These are phyloP conservation scores for Clarireedia monteithiana DNA, from an alignment of 2,329 filamentous ascomycete species.

Conservation along the genomic window DNA sequence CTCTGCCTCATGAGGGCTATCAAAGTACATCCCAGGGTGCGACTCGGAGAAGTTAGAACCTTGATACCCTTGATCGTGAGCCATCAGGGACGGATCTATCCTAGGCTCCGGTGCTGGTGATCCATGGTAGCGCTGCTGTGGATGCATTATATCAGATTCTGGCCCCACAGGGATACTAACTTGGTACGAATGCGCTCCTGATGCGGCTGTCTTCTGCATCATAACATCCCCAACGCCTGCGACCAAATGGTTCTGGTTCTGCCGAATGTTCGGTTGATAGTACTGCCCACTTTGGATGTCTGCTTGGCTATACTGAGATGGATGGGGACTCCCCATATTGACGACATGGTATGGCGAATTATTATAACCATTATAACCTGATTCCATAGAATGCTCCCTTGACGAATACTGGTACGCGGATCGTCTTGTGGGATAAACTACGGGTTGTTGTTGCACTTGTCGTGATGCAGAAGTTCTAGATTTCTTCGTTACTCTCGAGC, in stretches of 20 bases:
- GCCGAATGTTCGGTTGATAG: conserved; percentile 34
- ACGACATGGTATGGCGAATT: conserved; percentile 43
- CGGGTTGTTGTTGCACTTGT: conserved; percentile 16
- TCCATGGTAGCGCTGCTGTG: conserved; percentile 2
- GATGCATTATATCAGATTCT: conserved; percentile 25
- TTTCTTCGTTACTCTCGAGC: conserved; percentile 17
- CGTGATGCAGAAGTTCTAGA: conserved; percentile 5
- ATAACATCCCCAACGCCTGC: conserved; percentile 34
- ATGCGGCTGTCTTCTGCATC: conserved; percentile 33
- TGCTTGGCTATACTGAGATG: conserved; percentile 36
- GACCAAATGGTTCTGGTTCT: conserved; percentile 18
- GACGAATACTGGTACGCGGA: conserved; percentile 27
- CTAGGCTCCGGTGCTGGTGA: conserved; percentile 14
- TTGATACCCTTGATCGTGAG: conserved; percentile 16
- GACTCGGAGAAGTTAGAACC: conserved; percentile 11
- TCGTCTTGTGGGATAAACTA: conserved; percentile 22
- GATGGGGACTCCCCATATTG: conserved; percentile 42
- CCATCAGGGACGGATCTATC: conserved; percentile 25
- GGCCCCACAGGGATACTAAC: conserved; percentile 33
- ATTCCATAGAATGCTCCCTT: conserved; percentile 25
- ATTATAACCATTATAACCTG: conserved; percentile 28
- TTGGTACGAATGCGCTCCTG: conserved; percentile 26
- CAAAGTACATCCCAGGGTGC: conserved; percentile 19
- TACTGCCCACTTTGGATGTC: conserved; percentile 40
- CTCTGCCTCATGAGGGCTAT: conserved; percentile 16